Conservation (phyloP, 1,284 basidiomycete species). For the Microbotryum silenes-acaulis region DNA sequence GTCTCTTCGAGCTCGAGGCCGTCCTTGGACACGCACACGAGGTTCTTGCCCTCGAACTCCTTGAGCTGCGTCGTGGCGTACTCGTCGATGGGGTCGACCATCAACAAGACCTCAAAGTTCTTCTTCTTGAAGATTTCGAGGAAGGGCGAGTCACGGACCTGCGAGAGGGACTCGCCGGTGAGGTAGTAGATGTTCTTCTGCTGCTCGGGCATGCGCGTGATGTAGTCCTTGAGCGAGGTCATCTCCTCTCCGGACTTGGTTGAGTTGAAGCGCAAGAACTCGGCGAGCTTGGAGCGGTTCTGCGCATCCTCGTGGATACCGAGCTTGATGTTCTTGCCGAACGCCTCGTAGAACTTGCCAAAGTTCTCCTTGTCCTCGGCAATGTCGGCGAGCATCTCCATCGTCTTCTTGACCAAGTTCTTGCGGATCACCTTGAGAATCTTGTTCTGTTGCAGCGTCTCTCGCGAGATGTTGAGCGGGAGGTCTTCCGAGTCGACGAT, state of each 20-base stretch:
- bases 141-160: slow-evolving; percentile 94
- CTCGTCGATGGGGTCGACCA: slow-evolving; percentile 97
- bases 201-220: slow-evolving; percentile 98
- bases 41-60: slow-evolving; percentile 98
- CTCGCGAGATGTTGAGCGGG: slow-evolving; percentile 99
- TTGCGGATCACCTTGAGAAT: slow-evolving; percentile 96
- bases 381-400: slow-evolving; percentile 93
- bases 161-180: slow-evolving; percentile 91
- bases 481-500: slow-evolving; percentile 99
- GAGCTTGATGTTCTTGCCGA: slow-evolving; percentile 78
- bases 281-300: slow-evolving; percentile 98
- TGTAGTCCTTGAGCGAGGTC: slow-evolving; percentile 97
- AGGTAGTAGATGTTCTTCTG: slow-evolving; percentile 99
- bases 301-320: slow-evolving; percentile 99
- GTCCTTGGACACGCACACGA: slow-evolving; percentile 97
- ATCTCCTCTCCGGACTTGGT: slow-evolving; percentile 90
- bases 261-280: slow-evolving; percentile 98
- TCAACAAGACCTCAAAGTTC: slow-evolving; percentile 95
- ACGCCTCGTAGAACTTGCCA: slow-evolving; percentile 48
- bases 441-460: slow-evolving; percentile 99
- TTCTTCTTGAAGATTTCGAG: slow-evolving; percentile 99
- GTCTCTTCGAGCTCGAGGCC: slow-evolving; percentile 99
- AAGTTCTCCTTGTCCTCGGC: slow-evolving; percentile 98
- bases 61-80: slow-evolving; percentile 97
- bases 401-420: slow-evolving; percentile 87